Conservation (phyloP, 2,329 filamentous ascomycete species). For the Nigrospora osmanthi region DNA sequence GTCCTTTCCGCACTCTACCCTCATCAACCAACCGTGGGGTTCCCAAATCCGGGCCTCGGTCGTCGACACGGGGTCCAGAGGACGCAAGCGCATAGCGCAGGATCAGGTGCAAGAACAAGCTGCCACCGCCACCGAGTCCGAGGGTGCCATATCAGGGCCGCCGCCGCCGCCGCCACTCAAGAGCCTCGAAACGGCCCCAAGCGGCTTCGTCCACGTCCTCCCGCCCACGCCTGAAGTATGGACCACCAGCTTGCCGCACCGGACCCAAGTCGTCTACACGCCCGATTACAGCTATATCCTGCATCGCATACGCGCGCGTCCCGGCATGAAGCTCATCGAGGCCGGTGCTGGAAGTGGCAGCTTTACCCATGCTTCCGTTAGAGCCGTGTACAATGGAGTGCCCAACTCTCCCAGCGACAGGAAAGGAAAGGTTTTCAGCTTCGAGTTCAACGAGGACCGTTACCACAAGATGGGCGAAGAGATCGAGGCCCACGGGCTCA, state of each 20-base stretch:
- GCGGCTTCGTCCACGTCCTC: constrained; percentile 72
- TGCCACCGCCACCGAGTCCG: constrained; percentile 22
- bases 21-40: constrained; percentile 78
- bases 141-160: constrained; percentile 3
- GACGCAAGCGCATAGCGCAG: constrained; percentile 56
- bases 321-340: constrained; percentile 68
- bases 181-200: constrained; percentile 42
- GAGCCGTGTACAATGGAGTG: constrained; percentile 70
- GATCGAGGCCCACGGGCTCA: constrained; percentile 58
- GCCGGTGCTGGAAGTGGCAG: constrained; percentile 77
- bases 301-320: constrained; percentile 65
- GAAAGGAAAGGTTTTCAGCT: constrained; percentile 70
- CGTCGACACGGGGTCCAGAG: constrained; percentile 86
- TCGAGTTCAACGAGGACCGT: constrained; percentile 70
- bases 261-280: constrained; percentile 81
- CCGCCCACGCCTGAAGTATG: constrained; percentile 76
- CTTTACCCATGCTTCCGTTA: constrained; percentile 71
- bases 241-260: constrained; percentile 72
- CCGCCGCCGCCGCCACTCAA: constrained; percentile 11
- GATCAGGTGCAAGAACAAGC: constrained; percentile 39
- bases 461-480: constrained; percentile 63
- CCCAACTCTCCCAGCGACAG: constrained; percentile 34
- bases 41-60: constrained; percentile 83
- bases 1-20: constrained; percentile 74
- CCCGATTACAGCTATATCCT: constrained; percentile 82